phyloP scores from a whole-genome alignment of 2,329 filamentous ascomycete genomes.

The Myriosclerotinia scirpicola region DNA sequence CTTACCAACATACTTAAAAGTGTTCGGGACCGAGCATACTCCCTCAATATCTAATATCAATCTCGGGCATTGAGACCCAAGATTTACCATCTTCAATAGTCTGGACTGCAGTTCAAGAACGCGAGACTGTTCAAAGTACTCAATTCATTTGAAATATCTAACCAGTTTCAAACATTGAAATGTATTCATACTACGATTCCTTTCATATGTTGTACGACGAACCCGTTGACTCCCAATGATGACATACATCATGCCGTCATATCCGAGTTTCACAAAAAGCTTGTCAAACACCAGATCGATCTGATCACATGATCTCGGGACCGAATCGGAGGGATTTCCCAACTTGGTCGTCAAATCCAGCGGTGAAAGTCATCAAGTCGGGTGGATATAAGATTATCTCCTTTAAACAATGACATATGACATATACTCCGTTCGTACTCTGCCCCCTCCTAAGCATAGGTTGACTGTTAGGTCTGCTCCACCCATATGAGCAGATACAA shows the following conservation, averaged over 20 bases:
- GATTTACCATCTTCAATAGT: too few species aligned
- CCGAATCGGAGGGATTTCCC: neutral
- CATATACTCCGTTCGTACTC: too few species aligned
- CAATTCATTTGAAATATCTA: too few species aligned
- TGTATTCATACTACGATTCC: too few species aligned
- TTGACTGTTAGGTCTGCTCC: too few species aligned
- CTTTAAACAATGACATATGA: too few species aligned
- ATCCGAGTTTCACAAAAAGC: neutral
- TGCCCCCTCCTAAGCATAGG: too few species aligned
- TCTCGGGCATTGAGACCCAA: neutral
- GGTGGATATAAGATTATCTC: constrained; percentile 13
- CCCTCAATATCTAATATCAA: neutral
- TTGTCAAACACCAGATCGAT: rapidly evolving
- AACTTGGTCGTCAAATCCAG: neutral
- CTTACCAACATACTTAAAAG: too few species aligned
- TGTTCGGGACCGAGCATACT: neutral
- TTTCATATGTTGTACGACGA: neutral
- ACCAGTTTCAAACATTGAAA: too few species aligned
- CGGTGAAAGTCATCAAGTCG: neutral
- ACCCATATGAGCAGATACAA: too few species aligned
- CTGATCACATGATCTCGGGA: neutral
- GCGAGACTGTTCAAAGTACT: too few species aligned
- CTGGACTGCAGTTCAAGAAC: too few species aligned
- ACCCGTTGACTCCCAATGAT: neutral
- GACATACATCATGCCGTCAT: neutral